These are phyloP conservation scores for Marchantia paleacea DNA, from an alignment of 225 moss, liverwort and hornwort genomes.

Conservation along the genomic window DNA sequence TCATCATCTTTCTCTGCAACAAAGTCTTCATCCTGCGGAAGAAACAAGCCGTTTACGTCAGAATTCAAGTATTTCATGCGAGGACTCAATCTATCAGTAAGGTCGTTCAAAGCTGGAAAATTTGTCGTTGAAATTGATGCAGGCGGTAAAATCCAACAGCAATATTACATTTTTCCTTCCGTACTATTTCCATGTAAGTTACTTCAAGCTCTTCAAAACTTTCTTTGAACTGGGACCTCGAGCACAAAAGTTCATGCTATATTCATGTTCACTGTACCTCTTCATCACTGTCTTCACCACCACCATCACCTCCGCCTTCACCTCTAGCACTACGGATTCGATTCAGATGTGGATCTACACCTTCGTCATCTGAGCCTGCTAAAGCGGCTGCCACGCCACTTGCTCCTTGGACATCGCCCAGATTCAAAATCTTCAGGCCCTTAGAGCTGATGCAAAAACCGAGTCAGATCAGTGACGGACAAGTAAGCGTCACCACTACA, in stretches of 20 bases:
- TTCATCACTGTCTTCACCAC: slow-evolving; percentile 92
- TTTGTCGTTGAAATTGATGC: too few relatives aligned
- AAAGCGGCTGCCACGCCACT: slow-evolving; percentile 90
- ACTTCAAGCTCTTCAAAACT: too few relatives aligned
- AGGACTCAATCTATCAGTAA: neutral
- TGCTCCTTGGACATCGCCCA: slow-evolving; percentile 86
- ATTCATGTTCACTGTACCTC: slow-evolving; percentile 39
- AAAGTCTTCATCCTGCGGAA: slow-evolving; percentile 78
- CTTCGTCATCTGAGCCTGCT: slow-evolving; percentile 96
- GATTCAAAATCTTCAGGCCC: slow-evolving; percentile 88
- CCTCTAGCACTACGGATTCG: slow-evolving; percentile 90
- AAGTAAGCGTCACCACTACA: neutral
- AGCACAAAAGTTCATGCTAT: too few relatives aligned
- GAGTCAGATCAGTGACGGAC: neutral
- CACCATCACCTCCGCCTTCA: slow-evolving; percentile 66
- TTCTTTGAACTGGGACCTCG: too few relatives aligned
- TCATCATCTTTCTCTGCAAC: slow-evolving; percentile 98
- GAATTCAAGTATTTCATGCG: neutral
- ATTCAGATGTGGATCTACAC: slow-evolving; percentile 98
- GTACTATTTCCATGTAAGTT: too few relatives aligned
- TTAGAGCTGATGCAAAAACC: slow-evolving; percentile 53
- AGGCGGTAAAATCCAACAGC: too few relatives aligned
- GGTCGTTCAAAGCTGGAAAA: neutral
- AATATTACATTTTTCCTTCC: too few relatives aligned
- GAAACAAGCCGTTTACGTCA: neutral